Evolutionary conservation across 2,329 filamentous ascomycete species (phyloP).

Genomic region (Aureobasidium mangrovei): DNA sequence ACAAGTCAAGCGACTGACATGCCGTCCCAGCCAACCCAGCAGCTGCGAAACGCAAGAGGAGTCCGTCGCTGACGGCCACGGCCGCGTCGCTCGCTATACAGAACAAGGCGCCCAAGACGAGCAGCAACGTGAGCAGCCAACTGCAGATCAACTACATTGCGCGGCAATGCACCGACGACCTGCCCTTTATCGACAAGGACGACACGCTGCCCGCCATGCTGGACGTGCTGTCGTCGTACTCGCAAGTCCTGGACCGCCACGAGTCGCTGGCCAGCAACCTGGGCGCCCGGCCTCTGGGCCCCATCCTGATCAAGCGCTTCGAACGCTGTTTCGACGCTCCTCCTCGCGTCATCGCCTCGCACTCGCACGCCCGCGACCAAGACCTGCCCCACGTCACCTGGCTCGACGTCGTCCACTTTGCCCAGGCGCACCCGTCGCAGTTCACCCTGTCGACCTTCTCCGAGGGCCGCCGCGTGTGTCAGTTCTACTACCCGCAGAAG

Average conservation of each 20-base stretch:
- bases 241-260: conserved; percentile 74
- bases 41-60: conserved; percentile 5
- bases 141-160: conserved; percentile 62
- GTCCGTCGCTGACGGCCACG: not conserved
- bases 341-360: conserved; percentile 57
- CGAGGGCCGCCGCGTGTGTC: conserved; percentile 64
- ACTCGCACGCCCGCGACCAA: conserved; percentile 37
- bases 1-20: no score
- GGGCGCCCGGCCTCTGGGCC: conserved; percentile 72
- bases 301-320: conserved; percentile 76
- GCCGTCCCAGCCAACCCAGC: not conserved
- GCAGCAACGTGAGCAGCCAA: conserved; percentile 44
- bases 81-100: conserved; percentile 19
- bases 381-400: conserved; percentile 54
- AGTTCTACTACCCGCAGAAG: conserved; percentile 62
- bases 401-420: conserved; percentile 80
- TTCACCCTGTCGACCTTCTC: conserved; percentile 63
- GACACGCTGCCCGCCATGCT: conserved; percentile 69
- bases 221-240: conserved; percentile 67
- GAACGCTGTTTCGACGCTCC: conserved; percentile 78
- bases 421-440: conserved; percentile 68
- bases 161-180: conserved; percentile 51
- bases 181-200: conserved; percentile 53
- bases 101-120: conserved; percentile 37
- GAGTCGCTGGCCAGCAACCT: conserved; percentile 81